Evolutionary conservation across 2,329 filamentous ascomycete genomes (phyloP).

Genomic region (Diplocarpon rosae): DNA sequence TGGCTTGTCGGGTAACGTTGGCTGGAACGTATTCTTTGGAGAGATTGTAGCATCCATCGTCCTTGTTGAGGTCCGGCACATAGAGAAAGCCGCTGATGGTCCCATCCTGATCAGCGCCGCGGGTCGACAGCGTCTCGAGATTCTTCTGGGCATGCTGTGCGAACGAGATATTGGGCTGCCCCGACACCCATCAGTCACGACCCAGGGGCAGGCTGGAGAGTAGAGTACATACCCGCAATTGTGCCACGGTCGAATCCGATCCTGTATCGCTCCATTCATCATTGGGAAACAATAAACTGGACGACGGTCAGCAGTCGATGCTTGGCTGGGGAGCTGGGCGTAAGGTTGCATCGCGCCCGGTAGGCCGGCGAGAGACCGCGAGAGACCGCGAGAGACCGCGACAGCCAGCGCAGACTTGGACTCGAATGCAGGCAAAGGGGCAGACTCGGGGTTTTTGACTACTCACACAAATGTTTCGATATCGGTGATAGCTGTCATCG

Average conservation of each 20-base stretch:
- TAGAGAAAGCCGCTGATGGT: slow-evolving; percentile 72
- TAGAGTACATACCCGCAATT: slow-evolving; percentile 18
- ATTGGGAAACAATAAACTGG: slow-evolving; percentile 24
- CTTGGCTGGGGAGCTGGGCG: neutral
- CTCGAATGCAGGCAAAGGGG: neutral
- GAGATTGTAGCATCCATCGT: slow-evolving; percentile 51
- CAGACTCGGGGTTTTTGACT: neutral
- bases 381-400: neutral
- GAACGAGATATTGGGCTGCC: slow-evolving; percentile 25
- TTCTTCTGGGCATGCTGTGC: slow-evolving; percentile 37
- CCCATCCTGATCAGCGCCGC: slow-evolving; percentile 46
- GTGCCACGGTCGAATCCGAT: slow-evolving; percentile 15
- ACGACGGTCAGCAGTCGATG: slow-evolving; percentile 8
- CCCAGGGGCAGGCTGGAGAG: neutral
- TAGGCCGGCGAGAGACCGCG: neutral
- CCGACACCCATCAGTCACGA: slow-evolving; percentile 7
- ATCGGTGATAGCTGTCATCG: slow-evolving; percentile 19
- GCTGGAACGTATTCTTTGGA: slow-evolving; percentile 56
- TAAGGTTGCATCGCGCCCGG: neutral
- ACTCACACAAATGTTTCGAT: slow-evolving; percentile 25
- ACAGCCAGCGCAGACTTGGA: neutral
- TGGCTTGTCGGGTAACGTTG: slow-evolving; percentile 62
- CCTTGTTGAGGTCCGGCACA: slow-evolving; percentile 55
- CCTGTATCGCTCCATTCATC: slow-evolving; percentile 20
- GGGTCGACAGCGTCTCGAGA: slow-evolving; percentile 66